A percentile compares a stretch with the other conserved stretches of the same genome.
Evolutionary conservation across 371 early-diverging fungal genomes (phyloP).

Genomic region (Mortierella sp.): DNA sequence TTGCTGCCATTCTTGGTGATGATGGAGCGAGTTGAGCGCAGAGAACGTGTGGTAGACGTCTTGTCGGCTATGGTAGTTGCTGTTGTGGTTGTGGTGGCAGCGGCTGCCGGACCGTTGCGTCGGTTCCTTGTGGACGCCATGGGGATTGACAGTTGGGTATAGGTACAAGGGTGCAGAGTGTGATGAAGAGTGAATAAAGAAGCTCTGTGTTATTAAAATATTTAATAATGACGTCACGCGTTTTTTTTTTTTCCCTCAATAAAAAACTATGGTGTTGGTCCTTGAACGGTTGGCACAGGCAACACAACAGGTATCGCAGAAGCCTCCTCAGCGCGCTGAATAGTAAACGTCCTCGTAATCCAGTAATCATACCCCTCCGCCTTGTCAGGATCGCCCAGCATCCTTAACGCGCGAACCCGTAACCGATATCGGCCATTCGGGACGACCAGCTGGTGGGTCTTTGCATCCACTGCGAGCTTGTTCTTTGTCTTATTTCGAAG

Average conservation of each 20-base stretch:
- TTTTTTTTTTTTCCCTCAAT: too few species aligned
- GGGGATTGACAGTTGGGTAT: not conserved
- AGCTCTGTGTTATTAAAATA: too few species aligned
- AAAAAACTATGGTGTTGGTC: not conserved
- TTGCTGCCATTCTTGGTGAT: not conserved
- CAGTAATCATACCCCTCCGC: slow-evolving; percentile 41
- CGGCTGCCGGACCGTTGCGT: not conserved
- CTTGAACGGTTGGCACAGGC: not conserved
- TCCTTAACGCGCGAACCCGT: slow-evolving; percentile 29
- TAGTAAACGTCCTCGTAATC: slow-evolving; percentile 30
- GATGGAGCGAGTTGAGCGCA: not conserved
- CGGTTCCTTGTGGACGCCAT: not conserved
- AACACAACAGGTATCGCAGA: not conserved
- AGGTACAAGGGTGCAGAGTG: not conserved
- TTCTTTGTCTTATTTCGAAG: not conserved
- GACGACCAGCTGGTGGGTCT: not conserved
- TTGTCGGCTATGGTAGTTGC: too few species aligned
- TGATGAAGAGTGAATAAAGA: not conserved
- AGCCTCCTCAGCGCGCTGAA: slow-evolving; percentile 8
- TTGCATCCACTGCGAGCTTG: not conserved
- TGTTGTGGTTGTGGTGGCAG: not conserved
- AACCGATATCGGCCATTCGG: slow-evolving; percentile 34
- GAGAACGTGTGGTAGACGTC: not conserved
- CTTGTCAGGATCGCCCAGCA: slow-evolving; percentile 30
- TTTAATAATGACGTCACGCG: not conserved